Percentiles rank a stretch among this genome's conserved stretches.
phyloP scores from a whole-genome alignment of 129 eudicot species.

The Daucus carota region DH1_v3.0 NC_030389.2:1555501-1556000 shows the following conservation, averaged over 20 bases:
- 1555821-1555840: not conserved
- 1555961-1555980: not conserved
- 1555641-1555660: not conserved
- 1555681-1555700: not conserved
- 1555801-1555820: not conserved
- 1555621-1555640: not conserved
- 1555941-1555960: too few relatives aligned
- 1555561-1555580: not conserved
- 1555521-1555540: not conserved
- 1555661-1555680: not conserved
- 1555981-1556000: not conserved
- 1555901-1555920: too few relatives aligned
- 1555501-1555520: not conserved
- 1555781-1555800: not conserved
- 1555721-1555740: not conserved
- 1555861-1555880: not conserved
- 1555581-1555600: not conserved
- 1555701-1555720: conserved; percentile 4
- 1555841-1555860: not conserved
- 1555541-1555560: not conserved
- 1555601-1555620: not conserved
- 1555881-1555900: too few relatives aligned
- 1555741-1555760: not conserved
- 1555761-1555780: not conserved
- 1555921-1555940: too few relatives aligned